phyloP scores from a whole-genome alignment of 768 basidiomycete species.

The Lactifluus rugatus region DNA sequence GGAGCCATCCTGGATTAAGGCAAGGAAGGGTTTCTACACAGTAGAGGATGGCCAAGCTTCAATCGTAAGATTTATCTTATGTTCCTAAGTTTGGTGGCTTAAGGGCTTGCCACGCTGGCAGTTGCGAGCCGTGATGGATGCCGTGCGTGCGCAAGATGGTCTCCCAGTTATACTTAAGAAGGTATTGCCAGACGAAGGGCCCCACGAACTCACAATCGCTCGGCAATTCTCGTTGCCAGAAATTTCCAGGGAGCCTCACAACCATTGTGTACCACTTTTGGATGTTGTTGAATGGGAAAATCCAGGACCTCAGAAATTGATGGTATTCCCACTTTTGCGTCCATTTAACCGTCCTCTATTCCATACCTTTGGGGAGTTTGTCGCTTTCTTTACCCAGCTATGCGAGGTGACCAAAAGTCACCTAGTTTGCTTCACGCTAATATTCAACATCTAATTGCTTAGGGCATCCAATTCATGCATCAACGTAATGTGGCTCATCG shows the following conservation, averaged over 20 bases:
- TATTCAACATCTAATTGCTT: neutral
- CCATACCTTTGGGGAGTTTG: conserved; percentile 29
- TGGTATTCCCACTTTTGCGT: conserved; percentile 30
- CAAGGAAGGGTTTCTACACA: conserved; percentile 3
- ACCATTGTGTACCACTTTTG: conserved; percentile 23
- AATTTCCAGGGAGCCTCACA: conserved; percentile 21
- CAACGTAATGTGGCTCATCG: conserved; percentile 23
- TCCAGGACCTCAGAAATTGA: conserved; percentile 7
- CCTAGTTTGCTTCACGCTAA: neutral
- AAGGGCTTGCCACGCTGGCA: neutral
- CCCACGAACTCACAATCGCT: conserved; percentile 7
- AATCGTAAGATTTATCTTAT: neutral
- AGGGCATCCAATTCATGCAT: conserved; percentile 25
- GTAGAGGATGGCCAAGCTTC: conserved; percentile 11
- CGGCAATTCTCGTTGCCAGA: conserved; percentile 14
- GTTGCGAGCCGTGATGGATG: conserved; percentile 14
- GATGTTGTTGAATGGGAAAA: conserved; percentile 19
- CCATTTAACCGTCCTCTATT: conserved; percentile 25
- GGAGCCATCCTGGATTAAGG: conserved; percentile 8
- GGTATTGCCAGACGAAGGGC: neutral
- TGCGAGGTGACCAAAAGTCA: conserved; percentile 25
- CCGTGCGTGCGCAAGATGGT: neutral
- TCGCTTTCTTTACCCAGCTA: conserved; percentile 28
- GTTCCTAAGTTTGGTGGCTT: neutral
- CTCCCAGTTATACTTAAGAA: conserved; percentile 12